Base-by-base conservation (phyloP, 23 red algal genomes). In the Pyropia yezoensis region DNA sequence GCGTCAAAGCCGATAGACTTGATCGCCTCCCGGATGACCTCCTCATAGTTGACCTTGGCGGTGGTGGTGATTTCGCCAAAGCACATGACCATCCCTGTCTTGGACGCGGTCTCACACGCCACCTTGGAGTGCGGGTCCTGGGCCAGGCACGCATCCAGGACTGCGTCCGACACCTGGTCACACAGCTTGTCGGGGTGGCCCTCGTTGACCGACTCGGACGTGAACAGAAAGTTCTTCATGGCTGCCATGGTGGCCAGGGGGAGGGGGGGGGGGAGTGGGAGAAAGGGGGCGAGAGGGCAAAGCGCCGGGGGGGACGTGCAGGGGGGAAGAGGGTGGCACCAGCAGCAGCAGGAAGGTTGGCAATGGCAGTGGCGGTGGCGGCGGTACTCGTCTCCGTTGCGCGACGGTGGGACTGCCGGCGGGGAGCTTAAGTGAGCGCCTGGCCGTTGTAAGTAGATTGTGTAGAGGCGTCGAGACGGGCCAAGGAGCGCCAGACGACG, bases 101-200 rank as follows among this genome's bases (percentile, higher is more conserved):
- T 96, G 19, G 78, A 72, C 17, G 92, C 92, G 17, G 92, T 88
- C 73, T 96, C 92, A 71, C 92, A 96, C 11, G 92, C 92, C 0
- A 96, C 92, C 78, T 89, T 90, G 18, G 84, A 79, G 59, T 72
- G 73, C 68, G 62, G 63, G 68, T 96, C 92, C 76, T 90, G 80
- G 56, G 71, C 85, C 15, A 96, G 51, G 61, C 92, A 96, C 29
- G 85, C 92, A 50, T 96, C 92, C 47, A 96, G 60, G 12, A 96
- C 86, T 47, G 92, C 92, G 71, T 96, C 92, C 20, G 84, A 89
- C 50, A 96, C 84, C 73, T 96, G 92, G 67, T 96, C 92, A 30
- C 92, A 96, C 34, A 96, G 65, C 79, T 96, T 96, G 66, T 96
- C 92, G 19, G 92, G 92, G 61, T 96, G 92, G 20, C 92, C 92